Evolutionary conservation across 768 basidiomycete genomes (phyloP), one percentile per base, ranked within the genome.

Genomic region (Amanita pseudoporphyria): DNA sequence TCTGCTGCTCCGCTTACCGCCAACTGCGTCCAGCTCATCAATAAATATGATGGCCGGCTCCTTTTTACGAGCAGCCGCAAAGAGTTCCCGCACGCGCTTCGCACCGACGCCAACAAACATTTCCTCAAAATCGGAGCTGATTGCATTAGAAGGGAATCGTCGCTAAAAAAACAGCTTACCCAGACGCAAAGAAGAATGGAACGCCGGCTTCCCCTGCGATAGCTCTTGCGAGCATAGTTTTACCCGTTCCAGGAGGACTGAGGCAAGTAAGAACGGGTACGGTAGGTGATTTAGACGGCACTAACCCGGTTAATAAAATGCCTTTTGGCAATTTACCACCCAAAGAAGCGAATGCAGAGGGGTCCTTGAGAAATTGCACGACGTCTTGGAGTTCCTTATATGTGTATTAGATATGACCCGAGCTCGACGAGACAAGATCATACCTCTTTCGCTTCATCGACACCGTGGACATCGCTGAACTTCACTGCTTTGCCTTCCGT

Each of bases 11-110:
- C 93, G 82, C 66, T 90, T 93, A 16, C 87, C 83, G 44, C 93
- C 93, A 54, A 97, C 87, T 2, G 93, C 91, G 61, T 97, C 93
- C 28, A 97, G 70, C 61, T 97, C 93, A 58, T 97, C 93, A 58
- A 99, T 98, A 69, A 99, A 99, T 53, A 99, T 92, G 65, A 99
- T 98, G 13, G 96, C 86, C 5, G 96, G 94, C 53, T 94, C 81
- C 63, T 89, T 89, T 69, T 95, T 94, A 46, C 93, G 79, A 19
- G 96, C 96, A 5, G 89, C 82, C 5, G 88, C 82, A 57, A 99
- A 99, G 24, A 99, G 78, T 54, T 98, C 95, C 35, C 96, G 79
- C 35, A 99, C 88, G 9, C 96, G 84, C 62, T 94, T 92, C 13
- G 96, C 94, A 45, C 93, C 93, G 31, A 90, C 85, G 49, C 92